Evolutionary conservation across 2,329 filamentous ascomycete genomes (phyloP).

Genomic region (Phialophora verrucosa): DNA sequence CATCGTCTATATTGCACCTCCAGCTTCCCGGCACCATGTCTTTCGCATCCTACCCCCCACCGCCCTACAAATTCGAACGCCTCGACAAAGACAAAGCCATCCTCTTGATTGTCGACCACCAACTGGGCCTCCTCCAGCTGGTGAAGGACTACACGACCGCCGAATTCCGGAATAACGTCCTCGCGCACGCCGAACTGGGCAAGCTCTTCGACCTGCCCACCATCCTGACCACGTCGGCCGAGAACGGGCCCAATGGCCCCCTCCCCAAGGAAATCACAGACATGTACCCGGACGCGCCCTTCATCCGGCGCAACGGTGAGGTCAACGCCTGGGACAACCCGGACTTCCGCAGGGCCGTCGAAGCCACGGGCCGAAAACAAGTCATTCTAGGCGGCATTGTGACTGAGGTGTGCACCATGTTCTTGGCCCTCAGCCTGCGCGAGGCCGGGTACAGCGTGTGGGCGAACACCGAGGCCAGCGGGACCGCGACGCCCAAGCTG

Average conservation of each 20-base stretch:
- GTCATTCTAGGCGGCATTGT: conserved; percentile 74
- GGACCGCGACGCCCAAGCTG: conserved; percentile 67
- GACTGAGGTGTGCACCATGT: conserved; percentile 73
- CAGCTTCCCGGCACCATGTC: conserved; percentile 2
- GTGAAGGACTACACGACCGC: conserved; percentile 71
- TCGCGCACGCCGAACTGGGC: conserved; percentile 70
- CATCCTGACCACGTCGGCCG: conserved; percentile 72
- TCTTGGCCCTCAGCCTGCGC: conserved; percentile 73
- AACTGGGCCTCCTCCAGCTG: conserved; percentile 46
- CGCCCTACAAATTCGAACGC: conserved; percentile 30
- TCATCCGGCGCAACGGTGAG: conserved; percentile 72
- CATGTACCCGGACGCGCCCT: conserved; percentile 69
- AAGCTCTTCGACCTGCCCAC: conserved; percentile 71
- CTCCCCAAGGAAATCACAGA: conserved; percentile 71
- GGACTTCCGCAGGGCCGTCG: conserved; percentile 69
- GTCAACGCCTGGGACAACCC: conserved; percentile 79
- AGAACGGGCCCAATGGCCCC: conserved; percentile 72
- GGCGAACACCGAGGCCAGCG: conserved; percentile 73
- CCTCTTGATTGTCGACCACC: conserved; percentile 43
- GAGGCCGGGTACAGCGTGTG: conserved; percentile 75
- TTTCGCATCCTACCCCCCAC: conserved; percentile 5
- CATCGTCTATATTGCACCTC: background rate
- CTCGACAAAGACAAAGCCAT: conserved; percentile 37
- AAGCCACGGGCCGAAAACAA: conserved; percentile 69
- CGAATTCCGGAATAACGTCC: conserved; percentile 69